Evolutionary conservation across 1,284 basidiomycete species (phyloP).

Genomic region (Ceratobasidium theobromae): DNA sequence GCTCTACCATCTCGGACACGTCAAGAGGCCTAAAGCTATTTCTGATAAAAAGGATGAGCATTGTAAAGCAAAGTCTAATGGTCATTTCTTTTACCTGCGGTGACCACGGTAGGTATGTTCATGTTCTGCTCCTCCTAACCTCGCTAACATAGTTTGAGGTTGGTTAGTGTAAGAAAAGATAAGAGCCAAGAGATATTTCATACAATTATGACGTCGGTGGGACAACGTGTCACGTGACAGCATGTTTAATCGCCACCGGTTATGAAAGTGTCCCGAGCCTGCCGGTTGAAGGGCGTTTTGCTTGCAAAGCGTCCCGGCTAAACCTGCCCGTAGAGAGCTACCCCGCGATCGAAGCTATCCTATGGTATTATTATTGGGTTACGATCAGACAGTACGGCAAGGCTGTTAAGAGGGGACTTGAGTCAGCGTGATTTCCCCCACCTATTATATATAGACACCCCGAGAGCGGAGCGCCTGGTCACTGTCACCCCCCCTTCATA

Average conservation of each 20-base stretch:
- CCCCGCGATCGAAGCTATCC: no score
- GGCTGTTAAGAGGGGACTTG: no score
- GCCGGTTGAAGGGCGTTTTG: background rate
- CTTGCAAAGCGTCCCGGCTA: no score
- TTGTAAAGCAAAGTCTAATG: background rate
- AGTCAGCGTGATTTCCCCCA: background rate
- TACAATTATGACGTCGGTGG: no score
- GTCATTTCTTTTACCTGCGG: conserved; percentile 31
- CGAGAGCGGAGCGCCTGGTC: background rate
- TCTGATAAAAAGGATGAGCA: conserved; percentile 1
- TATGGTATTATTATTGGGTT: background rate
- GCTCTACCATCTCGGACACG: conserved; percentile 50
- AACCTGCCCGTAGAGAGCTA: no score
- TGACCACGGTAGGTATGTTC: conserved; percentile 33
- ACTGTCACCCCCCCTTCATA: background rate
- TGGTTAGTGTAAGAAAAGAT: background rate
- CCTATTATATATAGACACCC: background rate
- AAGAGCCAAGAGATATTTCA: background rate
- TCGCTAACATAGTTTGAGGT: background rate
- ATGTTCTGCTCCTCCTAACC: background rate
- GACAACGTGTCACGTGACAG: background rate
- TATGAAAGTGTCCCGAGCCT: background rate
- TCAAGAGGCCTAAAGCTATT: conserved; percentile 1
- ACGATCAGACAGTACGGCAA: no score
- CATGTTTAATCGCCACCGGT: conserved; percentile 1